These are phyloP conservation scores for Arthromyces matolae DNA, from an alignment of 768 basidiomycete species.

Conservation along the genomic window DNA sequence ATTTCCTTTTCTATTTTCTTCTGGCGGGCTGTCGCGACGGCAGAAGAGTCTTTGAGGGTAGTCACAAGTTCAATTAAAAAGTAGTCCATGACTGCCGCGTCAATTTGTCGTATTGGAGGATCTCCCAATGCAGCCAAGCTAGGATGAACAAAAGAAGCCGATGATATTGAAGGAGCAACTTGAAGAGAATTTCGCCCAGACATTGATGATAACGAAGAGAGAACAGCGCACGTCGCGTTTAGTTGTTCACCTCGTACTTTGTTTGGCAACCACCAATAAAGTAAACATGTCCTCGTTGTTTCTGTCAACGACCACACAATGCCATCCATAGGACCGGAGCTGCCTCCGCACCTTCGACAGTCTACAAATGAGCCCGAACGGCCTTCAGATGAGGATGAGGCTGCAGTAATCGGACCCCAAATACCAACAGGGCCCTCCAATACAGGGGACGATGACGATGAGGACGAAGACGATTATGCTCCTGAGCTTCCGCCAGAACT, in stretches of 20 bases:
- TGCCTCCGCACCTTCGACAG: conserved; percentile 47
- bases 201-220: conserved; percentile 18
- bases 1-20: conserved; percentile 75
- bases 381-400: conserved; percentile 14
- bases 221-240: background rate
- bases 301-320: conserved; percentile 26
- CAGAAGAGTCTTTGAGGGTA: conserved; percentile 70
- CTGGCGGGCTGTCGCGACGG: conserved; percentile 62
- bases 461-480: conserved; percentile 63
- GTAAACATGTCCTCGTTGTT: conserved; percentile 6
- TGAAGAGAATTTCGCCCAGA: conserved; percentile 32
- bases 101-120: conserved; percentile 56
- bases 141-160: conserved; percentile 21
- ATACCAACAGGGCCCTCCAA: conserved; percentile 26
- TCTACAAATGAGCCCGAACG: conserved; percentile 14
- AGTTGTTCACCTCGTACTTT: too few species aligned
- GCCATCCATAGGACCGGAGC: conserved; percentile 53
- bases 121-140: conserved; percentile 58
- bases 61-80: conserved; percentile 79
- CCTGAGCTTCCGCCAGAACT: conserved; percentile 77
- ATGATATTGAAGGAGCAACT: conserved; percentile 20
- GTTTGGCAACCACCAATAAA: conserved; percentile 10
- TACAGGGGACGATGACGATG: conserved; percentile 22
- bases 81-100: conserved; percentile 76
- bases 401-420: conserved; percentile 21